Evolutionary conservation across 352 stramenopile genomes (phyloP), one percentile per base, ranked within the genome.

Genomic region (Phytophthora sojae): DNA sequence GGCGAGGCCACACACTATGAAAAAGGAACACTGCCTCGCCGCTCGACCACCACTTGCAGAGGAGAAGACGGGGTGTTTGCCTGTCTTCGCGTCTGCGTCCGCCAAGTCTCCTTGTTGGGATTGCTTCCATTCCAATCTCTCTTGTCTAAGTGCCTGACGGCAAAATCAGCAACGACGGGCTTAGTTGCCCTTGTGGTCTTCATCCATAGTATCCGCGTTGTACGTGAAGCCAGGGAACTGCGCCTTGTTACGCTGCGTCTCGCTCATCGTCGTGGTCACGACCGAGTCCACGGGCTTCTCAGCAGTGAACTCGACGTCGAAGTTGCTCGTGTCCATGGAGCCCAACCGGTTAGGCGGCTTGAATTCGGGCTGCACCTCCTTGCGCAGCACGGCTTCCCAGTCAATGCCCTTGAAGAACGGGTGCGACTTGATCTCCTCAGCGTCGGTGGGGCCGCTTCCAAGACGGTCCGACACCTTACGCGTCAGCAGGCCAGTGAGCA

Each of bases 271-370:
- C 59, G 88, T 95, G n/a, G 90, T 97, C 67, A 97, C 90, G 52
- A 97, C 90, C 49, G 90, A 97, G 75, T 97, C 90, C 53, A 96
- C 90, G 8, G 95, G 91, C 61, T 95, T 95, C 69, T 98, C 93
- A 50, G 74, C 82, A 59, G 95, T 99, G 67, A 98, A 98, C 64
- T 98, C 94, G 50, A 97, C 82, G 72, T 98, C 88, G 67, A 99
- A 97, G 79, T 98, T 98, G 80, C 89, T 95, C 60, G 93, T 98
- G 80, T 98, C 95, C 69, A 97, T 94, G 56, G 87, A 95, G 42
- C 90, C 90, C 67, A 96, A 81, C 52, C 85, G 83, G 79, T 94
- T 94, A 44, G 91, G 92, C 52, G 93, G 91, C 79, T 97, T 97
- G 76, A 98, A 98, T 73, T 97, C 92, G 0, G 95, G 93, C 57